phyloP scores from a whole-genome alignment of 2,329 filamentous ascomycete genomes.

The Colletotrichum liaoningense region DNA sequence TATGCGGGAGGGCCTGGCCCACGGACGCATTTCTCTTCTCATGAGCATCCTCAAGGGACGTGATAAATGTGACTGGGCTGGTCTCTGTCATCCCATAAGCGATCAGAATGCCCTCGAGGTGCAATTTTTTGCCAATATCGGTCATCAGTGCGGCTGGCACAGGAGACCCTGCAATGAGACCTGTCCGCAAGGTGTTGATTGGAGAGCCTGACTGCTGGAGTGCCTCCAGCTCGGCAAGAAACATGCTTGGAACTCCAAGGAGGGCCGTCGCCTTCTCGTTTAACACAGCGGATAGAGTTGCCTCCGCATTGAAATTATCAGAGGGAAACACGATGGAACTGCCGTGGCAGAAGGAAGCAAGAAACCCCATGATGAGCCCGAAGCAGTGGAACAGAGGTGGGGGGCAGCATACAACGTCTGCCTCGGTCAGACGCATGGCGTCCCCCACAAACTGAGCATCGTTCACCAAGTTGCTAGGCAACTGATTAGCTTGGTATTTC shows the following conservation, averaged over 20 bases:
- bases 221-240: not conserved
- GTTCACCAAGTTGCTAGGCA: not conserved
- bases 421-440: not conserved
- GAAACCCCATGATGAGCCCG: not conserved
- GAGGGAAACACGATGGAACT: not conserved
- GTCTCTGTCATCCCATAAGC: constrained; percentile 77
- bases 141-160: constrained; percentile 73
- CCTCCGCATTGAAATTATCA: not conserved
- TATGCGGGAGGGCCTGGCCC: constrained; percentile 71
- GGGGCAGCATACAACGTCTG: not conserved
- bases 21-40: constrained; percentile 73
- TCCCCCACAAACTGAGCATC: not conserved
- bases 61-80: constrained; percentile 69
- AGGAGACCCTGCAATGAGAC: constrained; percentile 74
- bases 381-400: not conserved
- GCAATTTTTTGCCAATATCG: constrained; percentile 69
- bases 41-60: constrained; percentile 72
- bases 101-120: constrained; percentile 68
- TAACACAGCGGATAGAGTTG: not conserved
- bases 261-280: not conserved
- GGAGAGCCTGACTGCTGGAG: not conserved
- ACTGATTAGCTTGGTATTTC: not conserved
- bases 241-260: not conserved
- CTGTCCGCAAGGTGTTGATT: constrained; percentile 52
- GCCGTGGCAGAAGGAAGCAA: not conserved